These are phyloP conservation scores for Cryptococcus maquisensis DNA, from an alignment of 1,284 basidiomycete genomes.

Conservation along the genomic window DNA sequence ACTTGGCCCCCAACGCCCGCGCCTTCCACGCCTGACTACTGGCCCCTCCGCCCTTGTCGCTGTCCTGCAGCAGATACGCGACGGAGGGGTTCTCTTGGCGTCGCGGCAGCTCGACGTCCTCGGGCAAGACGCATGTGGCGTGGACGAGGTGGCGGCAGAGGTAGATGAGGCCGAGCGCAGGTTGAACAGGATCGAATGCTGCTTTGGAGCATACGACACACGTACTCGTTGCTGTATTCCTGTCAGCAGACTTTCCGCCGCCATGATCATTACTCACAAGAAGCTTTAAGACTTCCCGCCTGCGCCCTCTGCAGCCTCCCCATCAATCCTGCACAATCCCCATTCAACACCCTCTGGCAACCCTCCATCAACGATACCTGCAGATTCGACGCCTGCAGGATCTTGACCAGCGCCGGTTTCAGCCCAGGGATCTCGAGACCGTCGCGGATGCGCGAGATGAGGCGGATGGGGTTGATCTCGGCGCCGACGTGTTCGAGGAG, in stretches of 20 bases:
- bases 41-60: slow-evolving; percentile 56
- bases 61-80: slow-evolving; percentile 58
- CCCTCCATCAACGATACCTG: slow-evolving; percentile 77
- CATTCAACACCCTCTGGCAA: slow-evolving; percentile 77
- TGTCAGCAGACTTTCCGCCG: neutral
- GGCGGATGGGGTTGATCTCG: slow-evolving; percentile 89
- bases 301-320: slow-evolving; percentile 67
- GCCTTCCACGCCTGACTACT: slow-evolving; percentile 58
- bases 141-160: slow-evolving; percentile 84
- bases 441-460: slow-evolving; percentile 91
- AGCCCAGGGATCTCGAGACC: slow-evolving; percentile 94
- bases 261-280: slow-evolving; percentile 61
- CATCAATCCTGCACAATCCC: slow-evolving; percentile 73
- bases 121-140: slow-evolving; percentile 56
- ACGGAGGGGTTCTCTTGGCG: slow-evolving; percentile 45
- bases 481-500: slow-evolving; percentile 92
- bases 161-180: slow-evolving; percentile 60
- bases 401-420: slow-evolving; percentile 91
- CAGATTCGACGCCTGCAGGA: slow-evolving; percentile 90
- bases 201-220: slow-evolving; percentile 66
- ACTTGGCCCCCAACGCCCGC: slow-evolving; percentile 37
- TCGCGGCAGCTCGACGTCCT: slow-evolving; percentile 39
- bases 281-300: slow-evolving; percentile 68
- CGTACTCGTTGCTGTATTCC: slow-evolving; percentile 55
- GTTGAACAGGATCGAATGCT: slow-evolving; percentile 53